phyloP scores from a whole-genome alignment of 1,284 basidiomycete genomes.

The Ustilago hordei region DNA sequence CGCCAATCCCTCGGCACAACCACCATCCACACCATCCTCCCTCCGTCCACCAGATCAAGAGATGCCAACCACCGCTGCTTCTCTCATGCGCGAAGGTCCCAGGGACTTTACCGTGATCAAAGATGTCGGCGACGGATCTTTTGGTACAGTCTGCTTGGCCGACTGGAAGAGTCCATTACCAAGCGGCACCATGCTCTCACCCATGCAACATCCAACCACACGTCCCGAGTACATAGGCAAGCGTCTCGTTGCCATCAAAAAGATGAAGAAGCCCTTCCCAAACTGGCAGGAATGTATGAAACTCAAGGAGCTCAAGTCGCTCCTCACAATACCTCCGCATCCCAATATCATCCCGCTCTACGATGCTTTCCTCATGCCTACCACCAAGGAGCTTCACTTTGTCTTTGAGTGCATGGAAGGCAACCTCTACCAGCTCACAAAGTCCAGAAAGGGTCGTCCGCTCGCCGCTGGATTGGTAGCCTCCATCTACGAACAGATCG shows the following conservation, averaged over 20 bases:
- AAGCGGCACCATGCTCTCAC: conserved; percentile 65
- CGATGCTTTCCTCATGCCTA: conserved; percentile 95
- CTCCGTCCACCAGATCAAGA: conserved; percentile 33
- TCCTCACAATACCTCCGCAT: conserved; percentile 92
- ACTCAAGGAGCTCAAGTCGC: conserved; percentile 96
- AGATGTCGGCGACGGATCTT: conserved; percentile 66
- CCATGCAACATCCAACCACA: conserved; percentile 74
- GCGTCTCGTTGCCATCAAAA: conserved; percentile 94
- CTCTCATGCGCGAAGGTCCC: conserved; percentile 62
- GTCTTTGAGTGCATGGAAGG: conserved; percentile 99
- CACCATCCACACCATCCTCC: conserved; percentile 6
- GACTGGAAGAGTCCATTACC: conserved; percentile 95
- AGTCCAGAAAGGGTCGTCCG: conserved; percentile 90
- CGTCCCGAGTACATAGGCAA: conserved; percentile 94
- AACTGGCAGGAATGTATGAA: conserved; percentile 96
- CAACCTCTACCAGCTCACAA: conserved; percentile 98
- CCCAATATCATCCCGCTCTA: conserved; percentile 98
- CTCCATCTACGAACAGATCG: conserved; percentile 93
- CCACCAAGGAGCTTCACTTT: conserved; percentile 95
- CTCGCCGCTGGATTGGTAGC: conserved; percentile 94
- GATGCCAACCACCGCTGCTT: conserved; percentile 61
- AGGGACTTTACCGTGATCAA: conserved; percentile 66
- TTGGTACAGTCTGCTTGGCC: conserved; percentile 97
- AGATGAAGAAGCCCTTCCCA: conserved; percentile 98
- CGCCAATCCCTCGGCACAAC: neutral